Conservation (phyloP, 768 basidiomycete genomes). For the Mycena polygramma region DNA sequence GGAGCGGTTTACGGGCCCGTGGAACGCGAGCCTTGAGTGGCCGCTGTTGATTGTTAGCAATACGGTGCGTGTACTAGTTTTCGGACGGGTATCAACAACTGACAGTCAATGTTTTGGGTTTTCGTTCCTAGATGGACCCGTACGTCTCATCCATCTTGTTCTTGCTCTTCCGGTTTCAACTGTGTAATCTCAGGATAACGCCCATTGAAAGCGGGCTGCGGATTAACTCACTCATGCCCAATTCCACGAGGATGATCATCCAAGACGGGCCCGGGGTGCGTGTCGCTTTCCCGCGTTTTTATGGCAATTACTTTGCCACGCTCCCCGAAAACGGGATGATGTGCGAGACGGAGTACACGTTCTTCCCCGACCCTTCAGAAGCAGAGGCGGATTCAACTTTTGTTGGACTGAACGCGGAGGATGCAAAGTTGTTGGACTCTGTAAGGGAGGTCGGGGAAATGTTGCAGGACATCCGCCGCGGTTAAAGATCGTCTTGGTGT, state of each 20-base stretch:
- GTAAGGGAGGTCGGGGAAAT: slow-evolving; percentile 15
- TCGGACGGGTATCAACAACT: background rate
- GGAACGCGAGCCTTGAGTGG: slow-evolving; percentile 44
- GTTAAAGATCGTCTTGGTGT: too few relatives aligned
- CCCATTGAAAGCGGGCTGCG: slow-evolving; percentile 40
- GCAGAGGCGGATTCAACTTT: background rate
- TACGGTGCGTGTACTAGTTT: slow-evolving; percentile 19
- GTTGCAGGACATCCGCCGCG: slow-evolving; percentile 13
- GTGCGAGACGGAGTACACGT: slow-evolving; percentile 24
- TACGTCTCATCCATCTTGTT: slow-evolving; percentile 12
- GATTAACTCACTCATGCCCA: slow-evolving; percentile 41
- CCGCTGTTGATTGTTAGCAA: slow-evolving; percentile 47
- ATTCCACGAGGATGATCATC: slow-evolving; percentile 39
- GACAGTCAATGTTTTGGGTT: background rate
- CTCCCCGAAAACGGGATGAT: slow-evolving; percentile 30
- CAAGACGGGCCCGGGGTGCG: slow-evolving; percentile 40
- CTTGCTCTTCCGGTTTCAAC: background rate
- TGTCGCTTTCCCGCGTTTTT: background rate
- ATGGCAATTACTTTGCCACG: slow-evolving; percentile 20
- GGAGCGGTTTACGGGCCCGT: slow-evolving; percentile 44
- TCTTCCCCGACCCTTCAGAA: slow-evolving; percentile 26
- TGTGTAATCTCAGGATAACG: slow-evolving; percentile 33
- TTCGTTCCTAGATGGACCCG: slow-evolving; percentile 33
- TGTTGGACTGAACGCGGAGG: too few relatives aligned
- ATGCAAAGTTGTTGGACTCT: slow-evolving; percentile 17